phyloP scores from a whole-genome alignment of 1,284 basidiomycete species.

The Tilletia horrida region DNA sequence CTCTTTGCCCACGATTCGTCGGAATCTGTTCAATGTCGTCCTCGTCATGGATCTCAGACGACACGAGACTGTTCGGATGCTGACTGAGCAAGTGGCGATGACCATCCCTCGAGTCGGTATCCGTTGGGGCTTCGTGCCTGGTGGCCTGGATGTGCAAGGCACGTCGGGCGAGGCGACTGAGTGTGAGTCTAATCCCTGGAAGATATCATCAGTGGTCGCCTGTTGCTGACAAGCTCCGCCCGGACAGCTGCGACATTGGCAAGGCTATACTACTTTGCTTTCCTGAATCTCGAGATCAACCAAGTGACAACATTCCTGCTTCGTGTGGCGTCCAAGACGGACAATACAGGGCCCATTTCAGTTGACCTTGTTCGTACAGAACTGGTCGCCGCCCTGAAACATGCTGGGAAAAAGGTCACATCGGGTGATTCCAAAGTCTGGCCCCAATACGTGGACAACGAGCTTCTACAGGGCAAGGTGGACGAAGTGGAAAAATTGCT shows the following conservation, averaged over 20 bases:
- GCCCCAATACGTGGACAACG: conserved; percentile 16
- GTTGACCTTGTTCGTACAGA: conserved; percentile 21
- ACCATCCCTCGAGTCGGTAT: conserved; percentile 35
- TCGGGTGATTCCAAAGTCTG: neutral
- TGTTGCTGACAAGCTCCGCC: neutral
- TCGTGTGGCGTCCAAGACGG: conserved; percentile 24
- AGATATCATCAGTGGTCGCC: neutral
- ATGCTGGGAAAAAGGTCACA: conserved; percentile 21
- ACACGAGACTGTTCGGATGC: conserved; percentile 34
- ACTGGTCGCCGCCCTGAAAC: conserved; percentile 26
- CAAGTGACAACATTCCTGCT: conserved; percentile 29
- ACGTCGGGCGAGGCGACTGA: conserved; percentile 4
- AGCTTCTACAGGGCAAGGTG: conserved; percentile 16
- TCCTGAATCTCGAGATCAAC: conserved; percentile 27
- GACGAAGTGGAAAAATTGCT: conserved; percentile 16
- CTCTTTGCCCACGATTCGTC: conserved; percentile 37
- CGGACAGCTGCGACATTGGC: conserved; percentile 30
- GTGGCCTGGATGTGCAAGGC: conserved; percentile 30
- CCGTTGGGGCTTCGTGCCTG: conserved; percentile 47
- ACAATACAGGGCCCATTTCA: conserved; percentile 3
- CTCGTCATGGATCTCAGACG: conserved; percentile 41
- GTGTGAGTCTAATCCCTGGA: neutral
- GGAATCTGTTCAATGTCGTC: conserved; percentile 50
- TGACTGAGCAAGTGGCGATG: conserved; percentile 37
- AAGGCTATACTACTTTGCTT: conserved; percentile 38